Evolutionary conservation across 176 grass and related monocot species (phyloP), one percentile per base, ranked within the genome.

Genomic region (Rhynchospora pubera): DNA sequence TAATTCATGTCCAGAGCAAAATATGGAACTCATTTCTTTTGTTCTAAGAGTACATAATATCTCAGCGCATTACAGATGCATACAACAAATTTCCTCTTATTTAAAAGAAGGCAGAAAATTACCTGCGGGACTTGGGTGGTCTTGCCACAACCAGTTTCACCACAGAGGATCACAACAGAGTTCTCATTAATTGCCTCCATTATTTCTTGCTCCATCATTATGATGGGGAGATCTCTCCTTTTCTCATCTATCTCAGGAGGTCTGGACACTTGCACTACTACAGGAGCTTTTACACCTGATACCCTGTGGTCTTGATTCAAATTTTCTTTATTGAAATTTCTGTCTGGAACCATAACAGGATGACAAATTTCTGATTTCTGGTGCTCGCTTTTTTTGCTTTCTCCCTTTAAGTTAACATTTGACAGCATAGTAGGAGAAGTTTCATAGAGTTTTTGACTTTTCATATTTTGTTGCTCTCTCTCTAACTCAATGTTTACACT

Each of bases 171-270:
- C 72, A 99, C 89, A 78, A 95, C 77, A 48, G 84, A 93, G 83
- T 99, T 90, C 77, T 94, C 92, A 83, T 91, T 93, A 57, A 99
- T 95, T 85, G 96, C 96, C 88, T 99, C 96, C 92, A 99, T 99
- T 90, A 99, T 99, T 89, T 99, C 96, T 81, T 99, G 91, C 57
- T 99, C 96, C 96, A 99, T 99, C 92, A 99, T 95, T 80, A 99
- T 91, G 86, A 99, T 99, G n/a, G 91, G 96, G 64, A 99, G 92
- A 87, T 99, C 89, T 83, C 68, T 93, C 77, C 92, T 93, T 77
- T 90, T 80, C 22, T 91, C 87, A 83, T 99, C 96, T 84, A 99
- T 83, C 65, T 94, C 96, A 58, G 55, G 52, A 26, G 92, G 91
- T 58, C 96, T 91, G 76, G 90, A 88, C 72, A 95, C 89, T 91